These are phyloP conservation scores for Gonium pectorale DNA, from an alignment of 139 green algal genomes.

Conservation along the genomic window DNA sequence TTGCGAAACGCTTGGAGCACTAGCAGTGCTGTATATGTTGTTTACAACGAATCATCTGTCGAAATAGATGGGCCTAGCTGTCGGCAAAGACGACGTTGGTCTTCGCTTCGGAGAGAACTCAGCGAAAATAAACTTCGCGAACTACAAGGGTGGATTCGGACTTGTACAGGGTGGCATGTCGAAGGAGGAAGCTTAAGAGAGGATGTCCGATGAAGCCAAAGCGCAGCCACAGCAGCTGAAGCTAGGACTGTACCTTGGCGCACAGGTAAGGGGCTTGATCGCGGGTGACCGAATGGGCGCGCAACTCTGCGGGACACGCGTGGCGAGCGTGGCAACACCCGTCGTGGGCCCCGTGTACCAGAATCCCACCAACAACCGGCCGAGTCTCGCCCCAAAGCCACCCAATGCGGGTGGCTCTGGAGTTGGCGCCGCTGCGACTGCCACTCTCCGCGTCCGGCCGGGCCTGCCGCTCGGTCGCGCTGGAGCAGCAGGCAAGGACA, in stretches of 20 bases:
- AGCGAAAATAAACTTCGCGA: too few species aligned
- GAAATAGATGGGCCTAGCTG: too few species aligned
- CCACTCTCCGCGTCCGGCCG: not conserved
- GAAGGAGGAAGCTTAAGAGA: too few species aligned
- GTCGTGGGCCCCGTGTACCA: not conserved
- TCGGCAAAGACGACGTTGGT: too few species aligned
- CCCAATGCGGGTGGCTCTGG: not conserved
- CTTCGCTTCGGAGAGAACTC: too few species aligned
- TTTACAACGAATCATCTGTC: too few species aligned
- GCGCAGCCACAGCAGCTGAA: not conserved
- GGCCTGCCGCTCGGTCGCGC: not conserved
- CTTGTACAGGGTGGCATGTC: too few species aligned
- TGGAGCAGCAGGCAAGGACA: not conserved
- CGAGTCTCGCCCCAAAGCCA: conserved; percentile 2
- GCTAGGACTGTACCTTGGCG: conserved; percentile 37
- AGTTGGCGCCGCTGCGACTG: not conserved
- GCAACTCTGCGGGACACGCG: not conserved
- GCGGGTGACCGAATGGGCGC: too few species aligned
- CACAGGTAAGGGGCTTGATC: not conserved
- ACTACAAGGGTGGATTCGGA: too few species aligned
- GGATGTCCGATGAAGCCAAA: not conserved
- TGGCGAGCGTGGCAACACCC: not conserved
- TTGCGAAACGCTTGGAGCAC: too few species aligned
- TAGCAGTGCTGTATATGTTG: too few species aligned
- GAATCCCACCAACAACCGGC: not conserved